phyloP scores from a whole-genome alignment of 345 rosid species.

The Gossypium thurberi region DNA sequence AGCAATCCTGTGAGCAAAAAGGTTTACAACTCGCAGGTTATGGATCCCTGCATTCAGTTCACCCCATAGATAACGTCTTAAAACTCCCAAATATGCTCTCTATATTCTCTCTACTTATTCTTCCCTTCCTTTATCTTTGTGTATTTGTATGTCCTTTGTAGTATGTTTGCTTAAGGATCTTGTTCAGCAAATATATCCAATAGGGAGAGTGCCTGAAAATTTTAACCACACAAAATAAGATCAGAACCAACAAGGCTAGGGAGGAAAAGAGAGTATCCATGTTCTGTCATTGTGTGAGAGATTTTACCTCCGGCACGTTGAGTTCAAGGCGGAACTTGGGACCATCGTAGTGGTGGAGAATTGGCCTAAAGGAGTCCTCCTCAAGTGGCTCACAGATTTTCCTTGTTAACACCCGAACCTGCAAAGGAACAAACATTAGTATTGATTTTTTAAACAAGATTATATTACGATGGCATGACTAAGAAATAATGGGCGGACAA shows the following conservation, averaged over 20 bases:
- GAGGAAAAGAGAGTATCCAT: background rate
- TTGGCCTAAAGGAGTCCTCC: conserved; percentile 97
- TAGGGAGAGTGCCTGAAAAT: conserved; percentile 71
- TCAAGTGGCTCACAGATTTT: conserved; percentile 79
- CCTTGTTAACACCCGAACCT: conserved; percentile 76
- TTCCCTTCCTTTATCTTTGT: background rate
- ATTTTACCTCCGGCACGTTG: conserved; percentile 77
- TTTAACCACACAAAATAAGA: background rate
- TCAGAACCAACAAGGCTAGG: background rate
- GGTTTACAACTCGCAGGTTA: conserved; percentile 13
- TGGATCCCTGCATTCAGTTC: background rate
- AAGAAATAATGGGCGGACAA: background rate
- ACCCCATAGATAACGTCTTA: background rate
- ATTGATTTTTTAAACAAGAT: background rate
- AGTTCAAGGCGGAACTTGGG: conserved; percentile 97
- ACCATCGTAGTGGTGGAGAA: conserved; percentile 96
- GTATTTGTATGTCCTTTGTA: conserved; percentile 13
- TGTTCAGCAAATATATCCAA: conserved; percentile 79
- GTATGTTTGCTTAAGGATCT: conserved; percentile 23
- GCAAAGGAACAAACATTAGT: background rate
- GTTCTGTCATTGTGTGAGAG: background rate
- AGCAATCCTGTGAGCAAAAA: conserved; percentile 15
- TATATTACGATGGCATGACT: background rate
- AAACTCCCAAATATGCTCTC: background rate
- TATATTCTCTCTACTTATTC: background rate